A percentile compares a stretch with the other conserved stretches of the same genome.
phyloP scores from a whole-genome alignment of 1,139 yeast genomes.

The Candida mesenterica region DNA sequence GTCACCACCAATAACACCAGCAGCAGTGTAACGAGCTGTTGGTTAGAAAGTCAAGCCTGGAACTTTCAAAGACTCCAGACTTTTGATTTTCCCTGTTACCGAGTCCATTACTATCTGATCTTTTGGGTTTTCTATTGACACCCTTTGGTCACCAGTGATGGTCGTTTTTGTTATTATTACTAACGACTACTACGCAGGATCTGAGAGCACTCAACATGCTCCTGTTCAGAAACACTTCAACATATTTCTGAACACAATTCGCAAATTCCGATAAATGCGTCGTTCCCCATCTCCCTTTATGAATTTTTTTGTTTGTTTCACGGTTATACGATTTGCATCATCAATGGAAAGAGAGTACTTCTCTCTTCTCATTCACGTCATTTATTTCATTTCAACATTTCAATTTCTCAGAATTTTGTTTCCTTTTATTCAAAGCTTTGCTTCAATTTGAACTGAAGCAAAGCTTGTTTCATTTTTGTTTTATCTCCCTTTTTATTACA shows the following conservation, averaged over 20 bases:
- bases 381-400: constrained; percentile 27
- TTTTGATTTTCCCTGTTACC: constrained; percentile 4
- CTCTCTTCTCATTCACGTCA: constrained; percentile 9
- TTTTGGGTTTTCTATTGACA: constrained; percentile 5
- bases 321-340: constrained; percentile 18
- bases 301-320: constrained; percentile 14
- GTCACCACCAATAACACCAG: constrained; percentile 14
- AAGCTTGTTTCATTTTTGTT: constrained; percentile 5
- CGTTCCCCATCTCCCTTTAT: constrained; percentile 7
- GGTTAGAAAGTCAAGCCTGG: too few species aligned
- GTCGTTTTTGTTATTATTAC: constrained; percentile 13
- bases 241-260: constrained; percentile 11
- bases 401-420: constrained; percentile 1
- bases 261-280: constrained; percentile 14
- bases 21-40: too few species aligned
- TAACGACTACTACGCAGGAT: constrained; percentile 28
- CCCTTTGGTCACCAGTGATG: not conserved
- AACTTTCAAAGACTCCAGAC: too few species aligned
- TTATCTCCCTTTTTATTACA: constrained; percentile 9
- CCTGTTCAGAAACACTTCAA: constrained; percentile 19
- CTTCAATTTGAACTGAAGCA: constrained; percentile 5
- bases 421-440: constrained; percentile 7
- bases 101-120: too few species aligned
- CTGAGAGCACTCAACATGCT: constrained; percentile 29
- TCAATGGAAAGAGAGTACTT: constrained; percentile 6